Base-by-base conservation (phyloP, 2,329 filamentous ascomycete genomes). In the Aaosphaeria arxii region DNA sequence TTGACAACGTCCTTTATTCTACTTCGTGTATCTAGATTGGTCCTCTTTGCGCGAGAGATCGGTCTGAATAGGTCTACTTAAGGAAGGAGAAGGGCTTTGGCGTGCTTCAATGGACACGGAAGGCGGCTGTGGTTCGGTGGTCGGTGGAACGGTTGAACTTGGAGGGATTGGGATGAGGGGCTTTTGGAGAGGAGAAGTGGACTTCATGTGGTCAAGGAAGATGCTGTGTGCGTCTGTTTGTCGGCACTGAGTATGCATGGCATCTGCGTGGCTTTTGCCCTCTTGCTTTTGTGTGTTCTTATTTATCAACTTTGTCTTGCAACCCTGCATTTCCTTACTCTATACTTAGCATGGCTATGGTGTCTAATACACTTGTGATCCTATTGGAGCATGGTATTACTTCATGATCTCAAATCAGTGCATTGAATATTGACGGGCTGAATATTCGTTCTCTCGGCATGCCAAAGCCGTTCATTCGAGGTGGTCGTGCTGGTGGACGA, bases 61-160 rank as follows among this genome's bases (percentile, higher is more conserved):
- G 9, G 30, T 44, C 17, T 24, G 3, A 24, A 24, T 24, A 24
- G 31, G 4, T 9, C 7, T 53, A 52, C 55, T 64, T 64, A 60
- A 24, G 58, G 63, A 61, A 61, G 56, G 55, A 30, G 24, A 41
- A 46, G 48, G 41, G 9, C 43, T 40, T 61, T 54, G 53, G 51
- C 51, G 53, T n/a, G 33, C 51, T 40, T 45, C 44, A 49, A 46
- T 49, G 56, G 56, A 59, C 53, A 53, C 56, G 58, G 61, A 62
- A 62, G 63, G 58, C 61, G 63, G 62, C 61, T 59, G 55, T 64
- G 58, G 58, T 58, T 57, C 57, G 56, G 56, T 65, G 61, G 57
- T 57, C 56, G 17, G 61, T 52, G 51, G 57, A 57, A 58, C 56
- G 44, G 53, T 24, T 36, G 9, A n/a, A 36, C n/a, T 36, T 53